Conservation (phyloP, 2,329 filamentous ascomycete genomes). For the Alternaria viburni region DNA sequence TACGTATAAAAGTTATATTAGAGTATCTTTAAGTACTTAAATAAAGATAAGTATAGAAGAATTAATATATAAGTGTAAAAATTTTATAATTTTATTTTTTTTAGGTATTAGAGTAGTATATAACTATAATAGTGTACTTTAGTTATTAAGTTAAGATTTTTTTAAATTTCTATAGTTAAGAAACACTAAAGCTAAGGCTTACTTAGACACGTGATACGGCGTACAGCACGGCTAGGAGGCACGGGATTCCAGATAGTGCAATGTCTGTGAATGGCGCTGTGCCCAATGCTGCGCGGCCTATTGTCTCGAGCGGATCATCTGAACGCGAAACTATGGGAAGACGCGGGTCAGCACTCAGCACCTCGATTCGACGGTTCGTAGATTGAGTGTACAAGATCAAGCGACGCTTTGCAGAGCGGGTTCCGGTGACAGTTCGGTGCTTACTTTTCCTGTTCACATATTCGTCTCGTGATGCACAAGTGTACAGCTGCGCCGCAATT, state of each 20-base stretch:
- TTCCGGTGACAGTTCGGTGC: conserved; percentile 25
- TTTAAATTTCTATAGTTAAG: no score
- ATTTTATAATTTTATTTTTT: no score
- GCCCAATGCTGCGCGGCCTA: conserved; percentile 7
- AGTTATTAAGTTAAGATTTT: no score
- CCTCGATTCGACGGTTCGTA: conserved; percentile 26
- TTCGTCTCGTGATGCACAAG: conserved; percentile 41
- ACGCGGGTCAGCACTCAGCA: conserved; percentile 25
- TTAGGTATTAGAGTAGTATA: no score
- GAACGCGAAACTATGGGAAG: conserved; percentile 1
- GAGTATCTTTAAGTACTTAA: no score
- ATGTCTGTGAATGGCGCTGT: conserved; percentile 15
- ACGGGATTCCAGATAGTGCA: conserved; percentile 18
- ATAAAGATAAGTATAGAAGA: no score
- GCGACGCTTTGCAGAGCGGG: conserved; percentile 11
- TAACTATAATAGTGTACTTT: no score
- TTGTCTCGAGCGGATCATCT: conserved; percentile 14
- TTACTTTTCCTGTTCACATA: conserved; percentile 21
- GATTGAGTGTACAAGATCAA: conserved; percentile 19
- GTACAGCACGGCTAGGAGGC: conserved; percentile 18
- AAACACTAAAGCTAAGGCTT: no score
- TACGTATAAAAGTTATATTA: no score
- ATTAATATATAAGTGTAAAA: no score
- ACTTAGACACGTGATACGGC: no score
- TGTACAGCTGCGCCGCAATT: conserved; percentile 27